phyloP scores from a whole-genome alignment of 345 rosid genomes.

The Citrus australasica region DNA sequence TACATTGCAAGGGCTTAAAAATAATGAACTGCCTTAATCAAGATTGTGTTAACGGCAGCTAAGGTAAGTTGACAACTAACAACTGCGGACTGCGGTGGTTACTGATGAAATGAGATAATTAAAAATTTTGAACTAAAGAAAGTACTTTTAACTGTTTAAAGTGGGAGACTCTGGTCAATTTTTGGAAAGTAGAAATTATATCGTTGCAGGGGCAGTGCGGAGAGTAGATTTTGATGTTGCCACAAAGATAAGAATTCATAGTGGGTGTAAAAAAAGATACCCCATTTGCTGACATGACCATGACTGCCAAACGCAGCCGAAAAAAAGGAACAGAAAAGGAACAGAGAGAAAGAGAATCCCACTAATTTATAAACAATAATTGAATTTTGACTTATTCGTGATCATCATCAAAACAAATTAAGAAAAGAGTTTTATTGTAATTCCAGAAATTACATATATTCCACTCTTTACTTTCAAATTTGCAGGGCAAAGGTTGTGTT shows the following conservation, averaged over 20 bases:
- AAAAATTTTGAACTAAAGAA: not conserved
- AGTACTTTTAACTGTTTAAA: not conserved
- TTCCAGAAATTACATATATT: not conserved
- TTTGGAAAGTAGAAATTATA: not conserved
- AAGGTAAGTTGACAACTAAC: not conserved
- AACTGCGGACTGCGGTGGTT: not conserved
- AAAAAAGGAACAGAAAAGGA: not conserved
- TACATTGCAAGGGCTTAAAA: too few relatives aligned
- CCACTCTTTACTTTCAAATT: not conserved
- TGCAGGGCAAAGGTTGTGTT: not conserved
- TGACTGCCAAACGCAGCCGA: not conserved
- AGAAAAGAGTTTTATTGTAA: not conserved
- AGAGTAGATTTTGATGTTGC: not conserved
- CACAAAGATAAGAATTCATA: not conserved
- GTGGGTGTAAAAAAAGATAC: not conserved
- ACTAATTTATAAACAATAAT: not conserved
- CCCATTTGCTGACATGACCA: not conserved
- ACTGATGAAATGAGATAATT: not conserved
- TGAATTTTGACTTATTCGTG: not conserved
- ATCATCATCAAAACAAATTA: too few relatives aligned
- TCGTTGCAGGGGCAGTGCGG: not conserved
- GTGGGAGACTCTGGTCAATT: conserved; percentile 4
- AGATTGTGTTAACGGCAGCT: not conserved
- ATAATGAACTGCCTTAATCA: not conserved
- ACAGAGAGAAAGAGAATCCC: not conserved